A percentile compares a stretch with the other conserved stretches of the same genome.
These are phyloP conservation scores for Leccinum griseonigrum DNA, from an alignment of 1,284 basidiomycete genomes.

Conservation along the genomic window DNA sequence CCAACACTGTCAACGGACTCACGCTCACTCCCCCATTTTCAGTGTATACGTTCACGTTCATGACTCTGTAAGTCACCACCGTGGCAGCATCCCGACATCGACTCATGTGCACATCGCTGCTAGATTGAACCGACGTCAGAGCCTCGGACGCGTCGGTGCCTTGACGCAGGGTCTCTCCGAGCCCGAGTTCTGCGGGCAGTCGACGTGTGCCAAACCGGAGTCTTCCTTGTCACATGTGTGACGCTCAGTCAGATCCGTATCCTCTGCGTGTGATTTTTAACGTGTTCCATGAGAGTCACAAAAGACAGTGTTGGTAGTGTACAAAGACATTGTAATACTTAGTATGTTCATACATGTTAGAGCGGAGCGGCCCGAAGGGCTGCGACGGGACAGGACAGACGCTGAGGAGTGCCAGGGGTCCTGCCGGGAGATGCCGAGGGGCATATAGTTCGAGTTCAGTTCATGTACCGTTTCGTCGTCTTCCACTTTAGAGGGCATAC, in stretches of 20 bases:
- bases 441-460: no score
- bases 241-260: no score
- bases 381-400: no score
- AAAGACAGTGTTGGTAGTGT: background rate
- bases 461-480: no score
- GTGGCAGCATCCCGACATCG: background rate
- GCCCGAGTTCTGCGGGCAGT: constrained; percentile 1
- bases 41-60: constrained; percentile 20
- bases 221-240: background rate
- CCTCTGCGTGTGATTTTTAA: no score
- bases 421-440: no score
- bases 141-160: background rate
- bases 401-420: no score
- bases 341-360: background rate
- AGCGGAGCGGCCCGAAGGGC: no score
- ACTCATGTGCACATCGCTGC: background rate
- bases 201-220: background rate
- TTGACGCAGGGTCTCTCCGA: background rate
- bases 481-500: no score
- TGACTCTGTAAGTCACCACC: constrained; percentile 13
- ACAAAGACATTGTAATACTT: background rate
- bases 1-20: background rate
- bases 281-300: no score
- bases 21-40: background rate
- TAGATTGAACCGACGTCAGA: constrained; percentile 16